Percentiles rank a stretch among this genome's conserved stretches.
These are phyloP conservation scores for Acanthamoeba healyi DNA, from an alignment of 208 protist species.

Conservation along the genomic window DNA sequence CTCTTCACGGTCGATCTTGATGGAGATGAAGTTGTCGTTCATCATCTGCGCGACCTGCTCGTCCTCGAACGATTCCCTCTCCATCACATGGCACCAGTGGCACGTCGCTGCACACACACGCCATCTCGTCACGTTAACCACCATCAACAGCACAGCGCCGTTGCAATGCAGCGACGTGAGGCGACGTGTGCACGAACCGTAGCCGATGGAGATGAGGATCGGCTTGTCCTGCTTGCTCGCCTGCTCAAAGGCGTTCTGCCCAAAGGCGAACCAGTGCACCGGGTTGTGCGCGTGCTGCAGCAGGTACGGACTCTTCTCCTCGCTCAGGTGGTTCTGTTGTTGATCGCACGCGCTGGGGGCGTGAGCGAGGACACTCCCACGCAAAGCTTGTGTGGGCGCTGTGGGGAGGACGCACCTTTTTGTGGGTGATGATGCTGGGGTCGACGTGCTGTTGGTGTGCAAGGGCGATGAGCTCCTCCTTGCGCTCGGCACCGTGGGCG, in stretches of 20 bases:
- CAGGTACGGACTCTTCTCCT: slow-evolving; percentile 81
- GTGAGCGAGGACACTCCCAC: too few relatives aligned
- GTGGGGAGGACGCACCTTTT: neutral
- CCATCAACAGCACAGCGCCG: too few relatives aligned
- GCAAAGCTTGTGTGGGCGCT: too few relatives aligned
- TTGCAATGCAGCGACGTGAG: too few relatives aligned
- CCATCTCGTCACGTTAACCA: too few relatives aligned
- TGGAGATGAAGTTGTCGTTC: slow-evolving; percentile 83
- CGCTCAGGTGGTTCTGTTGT: slow-evolving; percentile 47
- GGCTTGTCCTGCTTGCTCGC: slow-evolving; percentile 79
- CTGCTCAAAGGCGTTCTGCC: slow-evolving; percentile 80
- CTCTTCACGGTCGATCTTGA: slow-evolving; percentile 86
- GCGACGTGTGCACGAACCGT: slow-evolving; percentile 76
- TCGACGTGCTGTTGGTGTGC: neutral
- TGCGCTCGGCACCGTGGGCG: neutral
- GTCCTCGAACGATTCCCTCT: slow-evolving; percentile 86
- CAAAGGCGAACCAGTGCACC: slow-evolving; percentile 87
- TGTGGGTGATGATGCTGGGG: slow-evolving; percentile 20
- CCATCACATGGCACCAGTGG: slow-evolving; percentile 87
- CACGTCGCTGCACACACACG: slow-evolving; percentile 62
- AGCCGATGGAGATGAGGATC: slow-evolving; percentile 87
- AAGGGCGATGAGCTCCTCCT: slow-evolving; percentile 29
- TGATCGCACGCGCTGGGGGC: neutral
- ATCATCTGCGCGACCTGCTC: slow-evolving; percentile 62
- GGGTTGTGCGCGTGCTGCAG: slow-evolving; percentile 85